Percentiles rank a stretch among this genome's conserved stretches.
Evolutionary conservation across 345 rosid genomes (phyloP).

Genomic region (Syzygium aqueum): DNA sequence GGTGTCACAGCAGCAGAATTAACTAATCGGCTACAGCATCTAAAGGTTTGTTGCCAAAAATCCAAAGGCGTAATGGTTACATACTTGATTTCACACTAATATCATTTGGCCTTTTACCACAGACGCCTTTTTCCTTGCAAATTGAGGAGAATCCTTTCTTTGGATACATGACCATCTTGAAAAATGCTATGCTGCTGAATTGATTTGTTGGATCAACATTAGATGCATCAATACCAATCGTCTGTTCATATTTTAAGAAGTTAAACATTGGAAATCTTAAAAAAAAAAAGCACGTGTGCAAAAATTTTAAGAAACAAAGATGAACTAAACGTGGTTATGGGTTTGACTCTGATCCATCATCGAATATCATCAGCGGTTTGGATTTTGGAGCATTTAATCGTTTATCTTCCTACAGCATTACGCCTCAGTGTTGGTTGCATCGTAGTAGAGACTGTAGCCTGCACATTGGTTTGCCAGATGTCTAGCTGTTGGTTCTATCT

Average conservation of each 20-base stretch:
- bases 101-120: not conserved
- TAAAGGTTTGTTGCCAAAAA: constrained; percentile 44
- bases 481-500: not conserved
- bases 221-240: not conserved
- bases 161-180: not conserved
- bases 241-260: not conserved
- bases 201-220: not conserved
- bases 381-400: not conserved
- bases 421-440: not conserved
- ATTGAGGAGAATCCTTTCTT: not conserved
- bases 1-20: constrained; percentile 43
- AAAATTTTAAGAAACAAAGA: too few relatives aligned
- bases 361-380: not conserved
- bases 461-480: not conserved
- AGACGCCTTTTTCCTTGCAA: not conserved
- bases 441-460: not conserved
- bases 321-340: too few relatives aligned
- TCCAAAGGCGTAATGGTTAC: not conserved
- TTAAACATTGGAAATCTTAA: too few relatives aligned
- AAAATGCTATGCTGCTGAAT: not conserved
- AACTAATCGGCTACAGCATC: constrained; percentile 49
- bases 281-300: too few relatives aligned
- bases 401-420: not conserved
- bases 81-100: not conserved
- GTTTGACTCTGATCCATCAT: too few relatives aligned